These are phyloP conservation scores for Citrus australasica DNA, from an alignment of 345 rosid species.

Conservation along the genomic window DNA sequence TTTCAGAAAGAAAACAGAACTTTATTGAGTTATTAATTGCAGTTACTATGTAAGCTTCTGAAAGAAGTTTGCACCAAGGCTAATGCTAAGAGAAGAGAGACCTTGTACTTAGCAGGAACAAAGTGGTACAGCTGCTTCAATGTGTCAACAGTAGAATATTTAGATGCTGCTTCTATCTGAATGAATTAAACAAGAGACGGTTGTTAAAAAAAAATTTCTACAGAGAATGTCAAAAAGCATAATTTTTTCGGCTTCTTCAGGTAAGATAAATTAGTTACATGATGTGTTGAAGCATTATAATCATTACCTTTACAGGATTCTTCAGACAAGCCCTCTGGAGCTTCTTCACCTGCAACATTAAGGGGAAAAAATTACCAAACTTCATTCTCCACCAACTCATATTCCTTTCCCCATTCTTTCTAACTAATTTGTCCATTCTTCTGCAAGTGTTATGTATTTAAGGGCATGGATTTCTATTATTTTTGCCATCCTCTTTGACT, in stretches of 20 bases:
- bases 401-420: not conserved
- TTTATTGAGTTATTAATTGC: not conserved
- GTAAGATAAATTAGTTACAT: not conserved
- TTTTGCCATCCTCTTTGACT: not conserved
- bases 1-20: not conserved
- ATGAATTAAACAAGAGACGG: slow-evolving; percentile 10
- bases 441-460: not conserved
- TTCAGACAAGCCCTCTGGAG: slow-evolving; percentile 90
- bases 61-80: not conserved
- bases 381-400: slow-evolving; percentile 11
- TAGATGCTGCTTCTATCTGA: slow-evolving; percentile 91
- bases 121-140: slow-evolving; percentile 77
- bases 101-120: slow-evolving; percentile 87
- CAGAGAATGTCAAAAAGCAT: not conserved
- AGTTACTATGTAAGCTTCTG: not conserved
- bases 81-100: slow-evolving; percentile 22
- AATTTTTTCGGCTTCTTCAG: not conserved
- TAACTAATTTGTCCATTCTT: not conserved
- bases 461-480: not conserved
- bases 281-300: not conserved
- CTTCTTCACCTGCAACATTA: slow-evolving; percentile 63
- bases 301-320: slow-evolving; percentile 84
- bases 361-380: slow-evolving; percentile 12
- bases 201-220: slow-evolving; percentile 10
- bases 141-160: slow-evolving; percentile 92